Base-by-base conservation (phyloP, 352 stramenopile genomes). In the Phytophthora pistaciae region DNA sequence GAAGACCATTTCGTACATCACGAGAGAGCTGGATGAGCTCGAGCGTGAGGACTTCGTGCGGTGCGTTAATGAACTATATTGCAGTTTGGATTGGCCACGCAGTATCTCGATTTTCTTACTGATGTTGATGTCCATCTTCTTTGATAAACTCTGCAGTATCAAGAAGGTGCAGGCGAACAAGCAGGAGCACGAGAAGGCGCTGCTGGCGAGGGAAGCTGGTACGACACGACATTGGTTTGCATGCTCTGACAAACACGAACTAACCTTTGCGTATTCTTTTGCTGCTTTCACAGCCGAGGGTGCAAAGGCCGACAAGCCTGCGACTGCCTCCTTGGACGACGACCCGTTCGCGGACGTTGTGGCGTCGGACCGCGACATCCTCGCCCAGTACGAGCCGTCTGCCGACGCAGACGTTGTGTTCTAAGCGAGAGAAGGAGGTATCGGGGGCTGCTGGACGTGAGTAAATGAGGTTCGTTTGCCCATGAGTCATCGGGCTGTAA, bases 161-260 rank as follows among this genome's bases (percentile, higher is more conserved):
- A 99, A 99, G 80, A 99, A 99, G 72, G 97, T 99, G 20, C 95
- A 99, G 78, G 92, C 90, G 48, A 99, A 99, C 83, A 99, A 99
- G 85, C 78, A 98, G 74, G 87, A 92, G 31, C 86, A 93, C 58
- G 86, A 91, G n/a, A 94, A 96, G 68, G 75, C 80, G 20, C 74
- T 90, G 55, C 48, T 84, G 66, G 79, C 80, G 20, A 85, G 83
- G 64, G 84, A 83, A 65, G 88, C 90, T 58, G 82, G 83, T 91
- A 70, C 21, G 68, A 40, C 13, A 55, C n/a, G n/a, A 20, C n/a
- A 44, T 21, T 29, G 25, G 11, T 11, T 16, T 25, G 8, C 16
- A 20, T 18, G 11, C 6, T 31, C 11, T 65, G 11, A 13, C 21
- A 50, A 31, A 23, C 0, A 18, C 23, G 8, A 31, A 4, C 33